Percentiles rank a stretch among this genome's conserved stretches.
Evolutionary conservation across 257 asterid genomes (phyloP).

Genomic region (Capsicum baccatum): DNA sequence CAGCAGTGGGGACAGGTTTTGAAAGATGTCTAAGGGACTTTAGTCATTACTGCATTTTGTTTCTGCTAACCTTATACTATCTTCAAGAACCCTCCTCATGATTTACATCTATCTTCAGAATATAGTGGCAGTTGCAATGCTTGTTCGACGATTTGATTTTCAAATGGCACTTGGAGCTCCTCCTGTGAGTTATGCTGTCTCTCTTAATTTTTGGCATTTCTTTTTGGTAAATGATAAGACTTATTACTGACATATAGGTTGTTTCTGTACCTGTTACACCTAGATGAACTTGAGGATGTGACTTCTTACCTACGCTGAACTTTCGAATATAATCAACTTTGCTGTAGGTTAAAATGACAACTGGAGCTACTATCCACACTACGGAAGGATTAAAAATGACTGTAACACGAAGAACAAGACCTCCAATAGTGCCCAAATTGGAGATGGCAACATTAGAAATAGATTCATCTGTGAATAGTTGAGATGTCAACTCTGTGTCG

Average conservation of each 20-base stretch:
- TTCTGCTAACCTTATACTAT: conserved; percentile 14
- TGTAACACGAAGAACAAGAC: conserved; percentile 68
- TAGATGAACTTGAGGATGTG: background rate
- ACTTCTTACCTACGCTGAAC: background rate
- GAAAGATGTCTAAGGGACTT: background rate
- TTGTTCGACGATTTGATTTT: conserved; percentile 83
- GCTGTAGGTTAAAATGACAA: conserved; percentile 89
- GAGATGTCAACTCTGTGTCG: conserved; percentile 43
- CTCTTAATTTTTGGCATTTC: conserved; percentile 5
- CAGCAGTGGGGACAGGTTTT: conserved; percentile 11
- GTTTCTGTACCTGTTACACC: background rate
- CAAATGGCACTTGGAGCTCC: conserved; percentile 94
- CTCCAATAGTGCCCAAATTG: conserved; percentile 65
- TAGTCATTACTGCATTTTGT: background rate
- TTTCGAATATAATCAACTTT: conserved; percentile 3
- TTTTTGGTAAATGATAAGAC: background rate
- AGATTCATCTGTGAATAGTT: conserved; percentile 44
- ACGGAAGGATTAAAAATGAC: conserved; percentile 91
- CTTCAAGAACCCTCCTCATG: conserved; percentile 8
- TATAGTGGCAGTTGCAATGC: conserved; percentile 88
- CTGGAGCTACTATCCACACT: conserved; percentile 98
- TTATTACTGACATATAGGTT: background rate
- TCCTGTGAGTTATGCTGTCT: conserved; percentile 62
- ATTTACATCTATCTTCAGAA: conserved; percentile 46
- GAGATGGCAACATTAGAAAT: conserved; percentile 50